Percentiles rank a stretch among this genome's conserved stretches.
Conservation (phyloP, 805 yeast species). For the Lachancea sp. region DNA sequence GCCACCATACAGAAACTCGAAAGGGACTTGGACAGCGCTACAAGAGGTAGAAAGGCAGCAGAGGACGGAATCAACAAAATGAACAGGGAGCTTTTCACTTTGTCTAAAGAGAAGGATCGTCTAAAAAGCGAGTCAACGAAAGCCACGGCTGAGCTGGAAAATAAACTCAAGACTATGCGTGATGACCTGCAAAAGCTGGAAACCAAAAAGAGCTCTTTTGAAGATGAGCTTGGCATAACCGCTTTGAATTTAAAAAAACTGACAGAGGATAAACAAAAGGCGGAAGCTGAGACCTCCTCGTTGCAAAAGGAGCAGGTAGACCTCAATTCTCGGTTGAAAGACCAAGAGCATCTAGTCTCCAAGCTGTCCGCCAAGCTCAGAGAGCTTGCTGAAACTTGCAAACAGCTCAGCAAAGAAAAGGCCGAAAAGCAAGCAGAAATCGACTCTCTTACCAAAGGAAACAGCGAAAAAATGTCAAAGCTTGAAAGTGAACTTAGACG, state of each 20-base stretch:
- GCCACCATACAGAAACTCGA: slow-evolving; percentile 22
- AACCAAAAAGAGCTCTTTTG: not conserved
- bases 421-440: not conserved
- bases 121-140: slow-evolving; percentile 38
- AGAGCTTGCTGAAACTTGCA: slow-evolving; percentile 34
- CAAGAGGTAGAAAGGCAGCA: slow-evolving; percentile 48
- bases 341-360: slow-evolving; percentile 33
- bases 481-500: not conserved
- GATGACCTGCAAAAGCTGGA: not conserved
- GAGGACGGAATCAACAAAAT: slow-evolving; percentile 87
- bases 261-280: slow-evolving; percentile 9
- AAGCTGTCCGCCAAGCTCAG: slow-evolving; percentile 43
- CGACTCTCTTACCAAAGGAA: not conserved
- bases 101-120: slow-evolving; percentile 54
- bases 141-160: slow-evolving; percentile 31
- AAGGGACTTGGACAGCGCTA: slow-evolving; percentile 23
- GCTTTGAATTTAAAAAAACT: not conserved
- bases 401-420: slow-evolving; percentile 16
- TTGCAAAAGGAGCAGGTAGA: slow-evolving; percentile 24
- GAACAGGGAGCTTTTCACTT: slow-evolving; percentile 71
- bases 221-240: not conserved
- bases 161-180: slow-evolving; percentile 6
- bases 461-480: not conserved
- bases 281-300: slow-evolving; percentile 17
- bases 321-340: slow-evolving; percentile 23